Percentiles rank a stretch among this genome's conserved stretches.
Conservation (phyloP, 2,329 filamentous ascomycete species). For the Biscogniauxia sp. region DNA sequence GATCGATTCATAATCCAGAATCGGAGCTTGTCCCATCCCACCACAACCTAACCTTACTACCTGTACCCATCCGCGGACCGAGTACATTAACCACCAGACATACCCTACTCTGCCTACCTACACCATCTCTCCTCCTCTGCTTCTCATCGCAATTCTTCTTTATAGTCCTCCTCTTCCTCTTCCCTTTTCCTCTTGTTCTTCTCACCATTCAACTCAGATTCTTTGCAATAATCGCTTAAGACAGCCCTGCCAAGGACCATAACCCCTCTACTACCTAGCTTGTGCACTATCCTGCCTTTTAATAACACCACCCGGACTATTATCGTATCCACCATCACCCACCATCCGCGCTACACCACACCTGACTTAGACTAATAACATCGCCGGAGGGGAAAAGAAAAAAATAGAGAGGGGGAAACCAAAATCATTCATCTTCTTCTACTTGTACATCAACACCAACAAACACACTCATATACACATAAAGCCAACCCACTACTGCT, state of each 20-base stretch:
- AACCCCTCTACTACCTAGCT: not conserved
- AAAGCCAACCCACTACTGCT: constrained; percentile 2
- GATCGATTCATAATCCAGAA: not conserved
- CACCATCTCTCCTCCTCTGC: too few relatives aligned
- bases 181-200: too few relatives aligned
- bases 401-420: too few relatives aligned
- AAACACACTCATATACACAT: not conserved
- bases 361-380: not conserved
- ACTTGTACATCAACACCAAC: too few relatives aligned
- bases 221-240: too few relatives aligned
- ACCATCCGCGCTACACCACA: not conserved
- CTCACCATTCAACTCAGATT: too few relatives aligned
- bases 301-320: not conserved
- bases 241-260: not conserved
- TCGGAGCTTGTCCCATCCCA: not conserved
- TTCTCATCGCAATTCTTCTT: too few relatives aligned
- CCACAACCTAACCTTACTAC: not conserved
- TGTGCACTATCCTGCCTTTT: not conserved
- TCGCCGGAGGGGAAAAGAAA: not conserved
- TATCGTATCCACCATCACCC: not conserved
- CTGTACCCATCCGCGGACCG: not conserved
- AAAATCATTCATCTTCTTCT: too few relatives aligned
- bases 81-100: not conserved
- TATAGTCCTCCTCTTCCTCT: too few relatives aligned
- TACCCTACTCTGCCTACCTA: too few relatives aligned